Evolutionary conservation across 2,329 filamentous ascomycete species (phyloP).

Genomic region (Lojkania enalia): DNA sequence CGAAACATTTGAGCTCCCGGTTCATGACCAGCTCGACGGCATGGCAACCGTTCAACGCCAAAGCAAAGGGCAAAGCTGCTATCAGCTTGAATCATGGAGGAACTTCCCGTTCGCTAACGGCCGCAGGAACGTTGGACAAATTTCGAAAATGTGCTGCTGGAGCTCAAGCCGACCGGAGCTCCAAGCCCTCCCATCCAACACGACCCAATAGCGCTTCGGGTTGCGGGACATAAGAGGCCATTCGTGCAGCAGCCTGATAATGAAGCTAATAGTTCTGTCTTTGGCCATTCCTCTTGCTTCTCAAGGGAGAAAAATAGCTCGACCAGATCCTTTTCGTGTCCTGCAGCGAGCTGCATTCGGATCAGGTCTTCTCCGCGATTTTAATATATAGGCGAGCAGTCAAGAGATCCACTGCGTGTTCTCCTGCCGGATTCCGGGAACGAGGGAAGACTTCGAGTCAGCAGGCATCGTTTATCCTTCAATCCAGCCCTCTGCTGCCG

Average conservation of each 20-base stretch:
- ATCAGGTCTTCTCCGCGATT: slow-evolving; percentile 18
- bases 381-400: slow-evolving; percentile 13
- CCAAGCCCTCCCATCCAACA: slow-evolving; percentile 13
- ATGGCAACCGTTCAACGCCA: slow-evolving; percentile 3
- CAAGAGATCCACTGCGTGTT: slow-evolving; percentile 15
- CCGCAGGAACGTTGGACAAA: not conserved
- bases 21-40: slow-evolving; percentile 3
- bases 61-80: slow-evolving; percentile 12
- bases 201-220: slow-evolving; percentile 21
- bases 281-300: slow-evolving; percentile 18
- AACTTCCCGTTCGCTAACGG: not conserved
- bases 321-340: slow-evolving; percentile 9
- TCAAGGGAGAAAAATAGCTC: slow-evolving; percentile 10
- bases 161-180: not conserved
- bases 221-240: slow-evolving; percentile 15
- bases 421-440: slow-evolving; percentile 16
- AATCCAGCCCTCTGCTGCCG: not conserved
- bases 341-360: slow-evolving; percentile 16
- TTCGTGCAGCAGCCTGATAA: slow-evolving; percentile 27
- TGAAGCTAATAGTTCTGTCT: slow-evolving; percentile 25
- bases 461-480: slow-evolving; percentile 3
- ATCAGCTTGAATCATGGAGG: slow-evolving; percentile 14
- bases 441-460: slow-evolving; percentile 3
- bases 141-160: not conserved
- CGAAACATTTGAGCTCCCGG: slow-evolving; percentile 17